These are phyloP conservation scores for Colletotrichum higginsianum DNA, from an alignment of 2,329 filamentous ascomycete genomes.

Conservation along the genomic window DNA sequence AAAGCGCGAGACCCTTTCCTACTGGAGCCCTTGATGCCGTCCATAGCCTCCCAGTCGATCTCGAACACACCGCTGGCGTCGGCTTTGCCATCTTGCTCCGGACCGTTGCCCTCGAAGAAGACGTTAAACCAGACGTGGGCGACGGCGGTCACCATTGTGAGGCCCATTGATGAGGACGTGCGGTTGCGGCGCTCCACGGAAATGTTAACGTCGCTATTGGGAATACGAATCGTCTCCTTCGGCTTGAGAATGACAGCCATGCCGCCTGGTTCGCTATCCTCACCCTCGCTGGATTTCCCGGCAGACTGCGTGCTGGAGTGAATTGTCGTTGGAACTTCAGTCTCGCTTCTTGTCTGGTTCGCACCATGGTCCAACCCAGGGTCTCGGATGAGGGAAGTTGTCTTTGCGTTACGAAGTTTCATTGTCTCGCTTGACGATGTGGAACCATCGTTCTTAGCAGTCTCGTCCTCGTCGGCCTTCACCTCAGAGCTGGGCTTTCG, in stretches of 20 bases:
- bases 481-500: slow-evolving; percentile 28
- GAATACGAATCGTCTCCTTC: slow-evolving; percentile 75
- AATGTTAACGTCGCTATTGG: slow-evolving; percentile 90
- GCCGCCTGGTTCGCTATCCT: slow-evolving; percentile 67
- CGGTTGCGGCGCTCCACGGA: slow-evolving; percentile 90
- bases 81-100: slow-evolving; percentile 76
- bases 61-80: slow-evolving; percentile 76
- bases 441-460: slow-evolving; percentile 4
- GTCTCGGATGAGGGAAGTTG: slow-evolving; percentile 52
- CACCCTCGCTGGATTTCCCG: slow-evolving; percentile 16
- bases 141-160: slow-evolving; percentile 92
- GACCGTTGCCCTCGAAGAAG: slow-evolving; percentile 88
- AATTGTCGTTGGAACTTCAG: slow-evolving; percentile 1
- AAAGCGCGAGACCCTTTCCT: slow-evolving; percentile 86
- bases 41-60: slow-evolving; percentile 79
- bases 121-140: slow-evolving; percentile 98
- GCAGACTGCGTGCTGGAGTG: slow-evolving; percentile 24
- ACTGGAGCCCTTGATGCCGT: slow-evolving; percentile 92
- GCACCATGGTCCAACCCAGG: neutral
- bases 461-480: slow-evolving; percentile 31
- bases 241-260: slow-evolving; percentile 87
- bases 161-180: slow-evolving; percentile 80
- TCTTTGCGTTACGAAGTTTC: slow-evolving; percentile 47
- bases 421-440: slow-evolving; percentile 41
- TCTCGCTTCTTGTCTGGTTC: slow-evolving; percentile 33